These are phyloP conservation scores for Byssoonygena ceratinophila DNA, from an alignment of 2,329 filamentous ascomycete species.

Conservation along the genomic window DNA sequence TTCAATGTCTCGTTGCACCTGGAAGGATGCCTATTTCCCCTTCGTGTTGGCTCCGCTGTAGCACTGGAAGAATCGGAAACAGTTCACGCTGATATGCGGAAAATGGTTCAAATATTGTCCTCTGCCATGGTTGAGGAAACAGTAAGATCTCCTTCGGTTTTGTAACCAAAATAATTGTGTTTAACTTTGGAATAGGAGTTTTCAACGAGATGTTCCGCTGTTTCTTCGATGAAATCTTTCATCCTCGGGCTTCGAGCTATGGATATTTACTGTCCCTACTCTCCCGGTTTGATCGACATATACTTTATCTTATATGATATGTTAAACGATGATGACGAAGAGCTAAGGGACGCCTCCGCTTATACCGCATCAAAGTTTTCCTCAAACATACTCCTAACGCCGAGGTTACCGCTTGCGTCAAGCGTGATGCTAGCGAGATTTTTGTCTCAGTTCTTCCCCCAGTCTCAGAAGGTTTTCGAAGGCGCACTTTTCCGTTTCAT, in stretches of 20 bases:
- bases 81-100: conserved; percentile 22
- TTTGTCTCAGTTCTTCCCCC: conserved; percentile 27
- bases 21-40: conserved; percentile 30
- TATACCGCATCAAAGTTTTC: conserved; percentile 30
- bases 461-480: conserved; percentile 26
- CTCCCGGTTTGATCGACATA: conserved; percentile 41
- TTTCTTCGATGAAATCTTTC: conserved; percentile 28
- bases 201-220: conserved; percentile 31
- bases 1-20: conserved; percentile 30
- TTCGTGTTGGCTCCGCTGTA: conserved; percentile 18
- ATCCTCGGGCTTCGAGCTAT: conserved; percentile 34
- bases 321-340: conserved; percentile 84
- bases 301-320: conserved; percentile 62
- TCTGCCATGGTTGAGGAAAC: conserved; percentile 35
- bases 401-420: conserved; percentile 40
- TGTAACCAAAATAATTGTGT: background rate
- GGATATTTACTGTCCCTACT: conserved; percentile 19
- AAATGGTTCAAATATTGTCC: conserved; percentile 28
- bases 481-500: conserved; percentile 34
- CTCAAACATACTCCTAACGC: conserved; percentile 16
- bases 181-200: conserved; percentile 26
- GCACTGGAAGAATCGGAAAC: conserved; percentile 12
- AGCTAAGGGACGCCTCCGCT: conserved; percentile 59
- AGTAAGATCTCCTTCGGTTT: conserved; percentile 20
- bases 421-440: conserved; percentile 33